Percentiles rank a stretch among this genome's conserved stretches.
These are phyloP conservation scores for Avicennia marina DNA, from an alignment of 257 asterid species.

Conservation along the genomic window DNA sequence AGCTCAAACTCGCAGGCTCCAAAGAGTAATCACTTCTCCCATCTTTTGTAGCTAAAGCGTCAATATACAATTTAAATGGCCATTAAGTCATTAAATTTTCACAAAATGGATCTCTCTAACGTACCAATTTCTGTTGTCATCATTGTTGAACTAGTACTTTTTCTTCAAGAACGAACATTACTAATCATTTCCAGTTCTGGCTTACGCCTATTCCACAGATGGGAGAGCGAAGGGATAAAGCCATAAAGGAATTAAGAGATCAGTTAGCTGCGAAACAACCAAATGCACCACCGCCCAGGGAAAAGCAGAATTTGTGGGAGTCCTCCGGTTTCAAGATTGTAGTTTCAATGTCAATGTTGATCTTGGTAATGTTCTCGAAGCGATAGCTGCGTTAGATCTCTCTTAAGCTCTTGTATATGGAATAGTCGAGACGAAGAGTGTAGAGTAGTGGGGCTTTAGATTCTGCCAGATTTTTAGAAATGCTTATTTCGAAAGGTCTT, in stretches of 20 bases:
- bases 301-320: constrained; percentile 78
- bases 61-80: no score
- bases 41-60: no score
- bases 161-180: no score
- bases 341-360: constrained; percentile 81
- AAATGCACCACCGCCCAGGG: constrained; percentile 20
- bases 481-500: constrained; percentile 1
- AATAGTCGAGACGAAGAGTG: constrained; percentile 17
- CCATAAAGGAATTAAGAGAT: constrained; percentile 68
- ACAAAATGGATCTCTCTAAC: no score
- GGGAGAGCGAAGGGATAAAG: constrained; percentile 74
- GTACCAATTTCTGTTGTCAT: no score
- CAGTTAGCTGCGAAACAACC: constrained; percentile 45
- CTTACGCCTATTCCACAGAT: constrained; percentile 30
- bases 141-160: no score
- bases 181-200: neutral
- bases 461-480: constrained; percentile 9
- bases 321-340: constrained; percentile 71
- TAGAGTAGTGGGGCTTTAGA: constrained; percentile 24
- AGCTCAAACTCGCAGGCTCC: constrained; percentile 78
- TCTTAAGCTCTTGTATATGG: constrained; percentile 18
- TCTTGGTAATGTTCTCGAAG: constrained; percentile 68
- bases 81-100: no score
- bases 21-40: constrained; percentile 43
- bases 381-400: constrained; percentile 30